Percentiles rank a stretch among this genome's conserved stretches.
These are phyloP conservation scores for Podaxis sp. DNA, from an alignment of 768 basidiomycete species.

Conservation along the genomic window DNA sequence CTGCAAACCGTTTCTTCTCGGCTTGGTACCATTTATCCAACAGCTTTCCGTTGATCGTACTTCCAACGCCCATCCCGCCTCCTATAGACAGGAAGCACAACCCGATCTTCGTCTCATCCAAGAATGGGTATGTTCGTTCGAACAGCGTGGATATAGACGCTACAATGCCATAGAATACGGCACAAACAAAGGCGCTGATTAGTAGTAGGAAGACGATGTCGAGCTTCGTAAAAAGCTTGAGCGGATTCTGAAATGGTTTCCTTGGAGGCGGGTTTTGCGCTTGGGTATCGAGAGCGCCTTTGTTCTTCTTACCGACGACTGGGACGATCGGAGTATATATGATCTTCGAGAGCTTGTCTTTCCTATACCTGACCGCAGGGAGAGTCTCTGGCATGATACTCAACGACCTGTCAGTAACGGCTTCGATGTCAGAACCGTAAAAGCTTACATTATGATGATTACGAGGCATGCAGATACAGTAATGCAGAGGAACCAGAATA, in stretches of 20 bases:
- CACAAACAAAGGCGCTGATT: constrained; percentile 49
- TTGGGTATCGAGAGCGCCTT: constrained; percentile 18
- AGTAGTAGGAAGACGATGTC: constrained; percentile 55
- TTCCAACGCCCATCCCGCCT: constrained; percentile 64
- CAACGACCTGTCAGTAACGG: constrained; percentile 25
- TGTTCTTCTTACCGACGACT: constrained; percentile 31
- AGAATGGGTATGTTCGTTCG: constrained; percentile 50
- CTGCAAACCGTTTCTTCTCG: constrained; percentile 32
- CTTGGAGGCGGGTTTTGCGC: constrained; percentile 27
- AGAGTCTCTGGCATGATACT: constrained; percentile 54
- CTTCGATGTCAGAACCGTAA: constrained; percentile 6
- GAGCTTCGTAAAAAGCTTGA: constrained; percentile 50
- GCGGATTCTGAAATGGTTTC: constrained; percentile 50
- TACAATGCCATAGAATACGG: constrained; percentile 59
- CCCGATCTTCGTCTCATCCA: constrained; percentile 65
- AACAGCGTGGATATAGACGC: constrained; percentile 65
- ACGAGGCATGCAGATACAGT: constrained; percentile 43
- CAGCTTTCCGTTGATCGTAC: constrained; percentile 55
- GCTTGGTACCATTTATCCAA: constrained; percentile 63
- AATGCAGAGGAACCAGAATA: constrained; percentile 64
- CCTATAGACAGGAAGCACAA: constrained; percentile 79
- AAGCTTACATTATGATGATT: constrained; percentile 43
- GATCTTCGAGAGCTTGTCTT: constrained; percentile 38
- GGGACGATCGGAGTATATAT: constrained; percentile 58
- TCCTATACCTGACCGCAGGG: constrained; percentile 51